Evolutionary conservation across 352 stramenopile species (phyloP), one percentile per base, ranked within the genome.

Genomic region (Globisporangium takayamanum): DNA sequence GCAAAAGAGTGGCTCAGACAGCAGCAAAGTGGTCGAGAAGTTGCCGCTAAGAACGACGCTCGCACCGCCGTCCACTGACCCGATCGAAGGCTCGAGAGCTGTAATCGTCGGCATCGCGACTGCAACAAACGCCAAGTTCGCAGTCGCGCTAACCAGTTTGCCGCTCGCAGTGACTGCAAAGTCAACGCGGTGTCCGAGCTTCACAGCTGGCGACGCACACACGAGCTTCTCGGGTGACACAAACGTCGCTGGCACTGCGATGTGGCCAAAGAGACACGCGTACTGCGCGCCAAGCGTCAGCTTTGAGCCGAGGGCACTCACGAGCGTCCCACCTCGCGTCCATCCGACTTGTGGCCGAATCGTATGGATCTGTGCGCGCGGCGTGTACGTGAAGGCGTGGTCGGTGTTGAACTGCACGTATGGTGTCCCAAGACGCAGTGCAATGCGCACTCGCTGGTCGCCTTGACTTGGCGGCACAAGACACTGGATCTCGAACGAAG

Each of bases 181-280:
- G 2, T 15, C 28, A 0, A 48, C 37, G 26, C 53, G 54, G 2
- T 62, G 53, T 15, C 42, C 25, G 10, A 53, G 53, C 10, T 20
- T 6, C 12, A 75, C 59, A 14, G 45, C 49, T 6, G 74, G 67
- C 25, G 67, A 70, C 25, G 60, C 58, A 28, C 74, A 84, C 7
- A 63, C 46, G 2, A 80, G 12, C 16, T 69, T 64, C 47, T 55
- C 7, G 0, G 28, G 36, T 0, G 74, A 79, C 14, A 71, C 2
- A 4, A 69, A 77, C 1, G 64, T 58, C 36, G 74, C 69, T 8
- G 49, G 46, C 0, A 72, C 63, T 5, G 59, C 44, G 1, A 39
- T 56, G 15, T 69, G 55, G 5, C 72, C 74, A 42, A 84, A 80
- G 10, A 75, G 30, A 49, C 74, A 84, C 18, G 74, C 49, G 3